These are phyloP conservation scores for Thelephora terrestris DNA, from an alignment of 1,284 basidiomycete genomes.

Conservation along the genomic window DNA sequence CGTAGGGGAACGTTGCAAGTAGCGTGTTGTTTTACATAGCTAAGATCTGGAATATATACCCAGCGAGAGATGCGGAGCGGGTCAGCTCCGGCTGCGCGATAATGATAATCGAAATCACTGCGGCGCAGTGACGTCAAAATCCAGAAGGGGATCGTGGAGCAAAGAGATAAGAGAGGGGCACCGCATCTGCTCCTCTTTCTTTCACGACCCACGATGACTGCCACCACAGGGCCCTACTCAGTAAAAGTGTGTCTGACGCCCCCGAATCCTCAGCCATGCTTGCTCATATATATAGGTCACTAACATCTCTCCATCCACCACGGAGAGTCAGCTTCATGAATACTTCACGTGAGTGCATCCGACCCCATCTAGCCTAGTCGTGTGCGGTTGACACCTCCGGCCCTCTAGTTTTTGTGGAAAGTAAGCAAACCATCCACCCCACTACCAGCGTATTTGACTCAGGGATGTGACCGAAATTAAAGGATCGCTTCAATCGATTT, in stretches of 20 bases:
- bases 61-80: too few relatives aligned
- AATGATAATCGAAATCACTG: too few relatives aligned
- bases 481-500: conserved; percentile 59
- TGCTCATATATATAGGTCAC: conserved; percentile 45
- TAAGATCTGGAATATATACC: too few relatives aligned
- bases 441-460: conserved; percentile 2
- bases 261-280: not conserved
- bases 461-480: not conserved
- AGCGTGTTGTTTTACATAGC: too few relatives aligned
- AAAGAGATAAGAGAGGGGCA: not conserved
- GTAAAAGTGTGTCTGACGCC: conserved; percentile 13
- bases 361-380: conserved; percentile 1
- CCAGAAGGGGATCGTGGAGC: too few relatives aligned
- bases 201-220: not conserved
- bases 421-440: conserved; percentile 26
- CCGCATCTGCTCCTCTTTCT: not conserved
- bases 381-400: conserved; percentile 5
- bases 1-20: too few relatives aligned
- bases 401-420: conserved; percentile 62
- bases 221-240: conserved; percentile 11
- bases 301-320: conserved; percentile 49
- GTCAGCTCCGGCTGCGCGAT: too few relatives aligned
- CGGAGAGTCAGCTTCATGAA: conserved; percentile 50
- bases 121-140: too few relatives aligned
- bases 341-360: conserved; percentile 59